Evolutionary conservation across 2,329 filamentous ascomycete species (phyloP), one percentile per base, ranked within the genome.

Genomic region (Pseudogymnoascus sp.): DNA sequence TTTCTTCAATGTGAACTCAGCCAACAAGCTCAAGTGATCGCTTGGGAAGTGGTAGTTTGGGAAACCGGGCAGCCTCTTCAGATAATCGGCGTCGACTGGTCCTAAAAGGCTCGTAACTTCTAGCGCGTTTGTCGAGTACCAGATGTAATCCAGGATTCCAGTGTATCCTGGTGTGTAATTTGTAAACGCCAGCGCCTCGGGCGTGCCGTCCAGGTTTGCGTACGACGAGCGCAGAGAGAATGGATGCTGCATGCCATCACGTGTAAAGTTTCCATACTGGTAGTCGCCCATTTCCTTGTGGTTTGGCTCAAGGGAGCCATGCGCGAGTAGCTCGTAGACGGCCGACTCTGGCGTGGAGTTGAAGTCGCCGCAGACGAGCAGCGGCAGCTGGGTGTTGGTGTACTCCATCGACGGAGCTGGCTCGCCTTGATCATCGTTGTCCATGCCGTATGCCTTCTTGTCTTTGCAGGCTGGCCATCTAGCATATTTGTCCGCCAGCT

Each of bases 121-220:
- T 61, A 91, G 78, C 42, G 83, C 79, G 70, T 88, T 90, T 4
- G 91, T 93, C 63, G 92, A 93, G 77, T 96, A 99, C 92, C 93
- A 97, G 71, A 99, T 91, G 76, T 97, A 97, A 74, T 99, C 95
- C 68, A 99, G 89, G 64, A 96, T 90, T 66, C 92, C 93, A 61
- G 86, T 85, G 77, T 97, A 99, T n/a, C 86, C 86, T 1, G 95
- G 93, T 13, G 92, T 96, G 76, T 97, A 99, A 76, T 99, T 99
- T 56, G 95, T 99, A 75, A 96, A 99, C 4, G 86, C 86, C 70
- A 97, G 79, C 73, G 96, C 91, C 64, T 92, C 89, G 6, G 87
- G 86, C 37, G 95, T 86, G 72, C 93, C 89, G 67, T 88, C 88
- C 61, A 96, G 88, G 67, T 89, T 85, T 37, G 85, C 85, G 75